Conservation (phyloP, 2,329 filamentous ascomycete genomes). For the Fusarium liriodendri region DNA sequence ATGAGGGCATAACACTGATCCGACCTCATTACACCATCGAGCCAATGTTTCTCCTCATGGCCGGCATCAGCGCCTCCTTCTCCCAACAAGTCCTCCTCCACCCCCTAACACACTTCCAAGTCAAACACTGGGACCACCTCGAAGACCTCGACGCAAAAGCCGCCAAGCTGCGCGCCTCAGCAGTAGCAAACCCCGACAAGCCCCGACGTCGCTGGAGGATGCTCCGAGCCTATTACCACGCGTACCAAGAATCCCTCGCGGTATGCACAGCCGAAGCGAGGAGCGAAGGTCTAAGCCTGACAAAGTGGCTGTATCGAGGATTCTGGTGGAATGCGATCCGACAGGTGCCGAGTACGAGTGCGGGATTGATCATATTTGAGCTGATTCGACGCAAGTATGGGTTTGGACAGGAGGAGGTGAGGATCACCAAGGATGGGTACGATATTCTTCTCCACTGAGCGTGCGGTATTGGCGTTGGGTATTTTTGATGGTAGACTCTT, state of each 20-base stretch:
- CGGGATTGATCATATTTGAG: conserved; percentile 83
- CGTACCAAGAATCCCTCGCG: conserved; percentile 75
- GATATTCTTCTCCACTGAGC: conserved; percentile 70
- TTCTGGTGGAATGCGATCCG: conserved; percentile 79
- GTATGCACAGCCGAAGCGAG: conserved; percentile 70
- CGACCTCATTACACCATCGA: conserved; percentile 81
- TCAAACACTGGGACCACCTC: conserved; percentile 78
- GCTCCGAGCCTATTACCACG: conserved; percentile 74
- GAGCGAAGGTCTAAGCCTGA: conserved; percentile 65
- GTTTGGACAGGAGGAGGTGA: conserved; percentile 68
- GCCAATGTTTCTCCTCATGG: conserved; percentile 76
- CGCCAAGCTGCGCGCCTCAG: conserved; percentile 55
- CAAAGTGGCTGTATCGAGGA: conserved; percentile 75
- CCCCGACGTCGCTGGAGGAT: conserved; percentile 60
- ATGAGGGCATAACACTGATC: conserved; percentile 62
- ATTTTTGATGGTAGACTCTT: conserved; percentile 21
- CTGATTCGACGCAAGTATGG: conserved; percentile 79
- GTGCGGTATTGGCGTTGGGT: conserved; percentile 14
- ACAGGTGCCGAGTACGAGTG: conserved; percentile 81
- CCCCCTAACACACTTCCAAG: conserved; percentile 76
- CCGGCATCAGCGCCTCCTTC: conserved; percentile 76
- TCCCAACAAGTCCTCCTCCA: conserved; percentile 77
- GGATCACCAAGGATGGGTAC: conserved; percentile 76
- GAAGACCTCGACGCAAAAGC: conserved; percentile 76
- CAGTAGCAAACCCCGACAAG: conserved; percentile 46